Evolutionary conservation across 345 rosid species (phyloP).

Genomic region (Salix purpurea): DNA sequence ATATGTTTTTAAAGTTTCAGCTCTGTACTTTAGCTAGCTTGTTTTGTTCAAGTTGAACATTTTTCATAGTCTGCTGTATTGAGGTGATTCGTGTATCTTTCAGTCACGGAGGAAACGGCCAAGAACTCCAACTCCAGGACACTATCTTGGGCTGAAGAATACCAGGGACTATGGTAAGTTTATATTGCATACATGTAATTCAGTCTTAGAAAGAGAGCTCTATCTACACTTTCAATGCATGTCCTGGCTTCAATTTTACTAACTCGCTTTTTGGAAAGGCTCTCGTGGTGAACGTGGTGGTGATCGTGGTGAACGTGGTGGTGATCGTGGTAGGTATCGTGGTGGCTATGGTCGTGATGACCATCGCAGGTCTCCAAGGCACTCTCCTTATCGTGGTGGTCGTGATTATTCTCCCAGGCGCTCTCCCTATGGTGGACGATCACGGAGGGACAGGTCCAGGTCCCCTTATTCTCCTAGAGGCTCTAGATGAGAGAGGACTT

Average conservation of each 20-base stretch:
- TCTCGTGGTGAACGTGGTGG: slow-evolving; percentile 42
- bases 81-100: slow-evolving; percentile 26
- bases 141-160: slow-evolving; percentile 93
- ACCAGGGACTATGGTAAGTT: slow-evolving; percentile 65
- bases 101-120: slow-evolving; percentile 98
- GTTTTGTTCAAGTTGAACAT: neutral
- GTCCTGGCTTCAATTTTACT: neutral
- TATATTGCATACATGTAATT: neutral
- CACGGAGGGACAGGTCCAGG: slow-evolving; percentile 75
- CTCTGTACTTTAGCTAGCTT: neutral
- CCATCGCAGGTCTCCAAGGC: slow-evolving; percentile 72
- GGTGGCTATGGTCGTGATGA: slow-evolving; percentile 55
- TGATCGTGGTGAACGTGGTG: slow-evolving; percentile 30
- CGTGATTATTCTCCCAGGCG: slow-evolving; percentile 67
- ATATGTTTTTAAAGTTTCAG: neutral
- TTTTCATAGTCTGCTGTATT: neutral
- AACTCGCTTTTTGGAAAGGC: slow-evolving; percentile 22
- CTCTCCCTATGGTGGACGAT: slow-evolving; percentile 67
- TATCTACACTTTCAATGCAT: neutral
- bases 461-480: slow-evolving; percentile 54
- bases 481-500: slow-evolving; percentile 9
- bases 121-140: slow-evolving; percentile 98
- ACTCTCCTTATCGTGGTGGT: slow-evolving; percentile 59
- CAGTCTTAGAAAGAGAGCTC: neutral
- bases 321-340: slow-evolving; percentile 55